A percentile compares a stretch with the other conserved stretches of the same genome.
Conservation (phyloP, 1,284 basidiomycete species). For the Amylostereum chailletii region DNA sequence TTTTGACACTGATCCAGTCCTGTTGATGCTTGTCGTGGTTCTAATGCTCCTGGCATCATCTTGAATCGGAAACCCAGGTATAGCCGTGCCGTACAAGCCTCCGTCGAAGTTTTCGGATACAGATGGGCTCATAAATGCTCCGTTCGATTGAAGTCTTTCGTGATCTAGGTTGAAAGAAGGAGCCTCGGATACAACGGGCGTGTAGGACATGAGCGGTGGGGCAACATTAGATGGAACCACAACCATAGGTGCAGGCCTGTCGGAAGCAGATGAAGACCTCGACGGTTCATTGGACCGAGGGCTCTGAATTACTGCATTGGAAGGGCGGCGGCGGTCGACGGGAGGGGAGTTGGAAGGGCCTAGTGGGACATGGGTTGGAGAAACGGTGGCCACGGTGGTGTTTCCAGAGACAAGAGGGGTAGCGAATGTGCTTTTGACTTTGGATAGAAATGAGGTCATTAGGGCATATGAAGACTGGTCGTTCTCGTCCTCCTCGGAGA, state of each 20-base stretch:
- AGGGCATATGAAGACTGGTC: conserved; percentile 76
- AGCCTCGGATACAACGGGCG: conserved; percentile 68
- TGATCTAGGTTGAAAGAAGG: conserved; percentile 56
- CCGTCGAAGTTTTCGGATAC: conserved; percentile 49
- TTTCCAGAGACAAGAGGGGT: conserved; percentile 41
- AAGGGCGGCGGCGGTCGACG: conserved; percentile 48
- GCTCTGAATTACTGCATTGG: conserved; percentile 33
- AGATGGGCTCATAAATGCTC: conserved; percentile 36
- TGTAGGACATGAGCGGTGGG: conserved; percentile 73
- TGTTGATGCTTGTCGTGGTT: conserved; percentile 60
- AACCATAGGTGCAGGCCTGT: conserved; percentile 49
- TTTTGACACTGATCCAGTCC: conserved; percentile 78
- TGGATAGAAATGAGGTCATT: conserved; percentile 67
- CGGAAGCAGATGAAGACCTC: conserved; percentile 29
- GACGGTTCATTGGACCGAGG: conserved; percentile 37
- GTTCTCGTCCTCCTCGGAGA: conserved; percentile 79
- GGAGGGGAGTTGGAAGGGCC: conserved; percentile 19
- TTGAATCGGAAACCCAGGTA: conserved; percentile 78
- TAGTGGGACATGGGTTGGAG: conserved; percentile 15
- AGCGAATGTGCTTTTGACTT: conserved; percentile 68
- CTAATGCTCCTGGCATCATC: conserved; percentile 77
- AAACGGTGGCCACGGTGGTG: conserved; percentile 16
- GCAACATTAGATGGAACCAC: conserved; percentile 50
- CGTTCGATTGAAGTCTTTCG: conserved; percentile 52
- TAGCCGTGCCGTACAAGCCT: conserved; percentile 55